Evolutionary conservation across 805 yeast species (phyloP).

Genomic region (Teunomyces stri): DNA sequence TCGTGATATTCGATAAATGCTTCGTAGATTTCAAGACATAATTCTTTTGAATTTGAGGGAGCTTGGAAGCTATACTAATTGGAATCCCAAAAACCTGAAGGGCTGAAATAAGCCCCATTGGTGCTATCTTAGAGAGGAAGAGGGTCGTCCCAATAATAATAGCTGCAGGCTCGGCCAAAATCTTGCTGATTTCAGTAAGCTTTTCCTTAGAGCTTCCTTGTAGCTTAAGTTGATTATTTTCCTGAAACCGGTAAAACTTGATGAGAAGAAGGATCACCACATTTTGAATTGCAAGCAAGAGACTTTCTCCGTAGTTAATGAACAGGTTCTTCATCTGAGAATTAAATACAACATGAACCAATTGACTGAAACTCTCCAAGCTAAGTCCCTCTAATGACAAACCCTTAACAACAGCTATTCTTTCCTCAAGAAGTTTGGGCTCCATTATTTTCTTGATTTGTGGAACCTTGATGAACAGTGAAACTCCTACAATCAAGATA

Average conservation of each 20-base stretch:
- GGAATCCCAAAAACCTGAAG: slow-evolving; percentile 41
- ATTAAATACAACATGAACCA: slow-evolving; percentile 40
- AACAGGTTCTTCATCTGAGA: slow-evolving; percentile 32
- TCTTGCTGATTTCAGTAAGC: slow-evolving; percentile 10
- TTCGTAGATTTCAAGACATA: slow-evolving; percentile 32
- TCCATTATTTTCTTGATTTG: slow-evolving; percentile 36
- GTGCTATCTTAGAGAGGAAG: slow-evolving; percentile 31
- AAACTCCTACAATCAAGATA: slow-evolving; percentile 33
- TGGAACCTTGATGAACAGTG: slow-evolving; percentile 40
- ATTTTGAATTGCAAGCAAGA: slow-evolving; percentile 39
- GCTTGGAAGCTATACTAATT: slow-evolving; percentile 32
- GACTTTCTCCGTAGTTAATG: slow-evolving; percentile 40
- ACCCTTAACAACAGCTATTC: slow-evolving; percentile 34
- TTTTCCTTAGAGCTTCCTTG: background rate
- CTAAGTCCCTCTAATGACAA: slow-evolving; percentile 34
- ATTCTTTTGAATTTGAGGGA: slow-evolving; percentile 40
- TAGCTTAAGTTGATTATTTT: background rate
- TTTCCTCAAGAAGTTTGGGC: slow-evolving; percentile 22
- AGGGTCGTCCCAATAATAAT: slow-evolving; percentile 25
- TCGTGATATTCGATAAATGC: slow-evolving; percentile 38
- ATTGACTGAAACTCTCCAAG: slow-evolving; percentile 35
- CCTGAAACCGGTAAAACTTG: slow-evolving; percentile 30
- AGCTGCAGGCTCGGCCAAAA: slow-evolving; percentile 25
- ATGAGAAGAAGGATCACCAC: slow-evolving; percentile 33
- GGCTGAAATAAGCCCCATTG: slow-evolving; percentile 22